These are phyloP conservation scores for Endoconidiophora polonica DNA, from an alignment of 2,329 filamentous ascomycete genomes.

Conservation along the genomic window DNA sequence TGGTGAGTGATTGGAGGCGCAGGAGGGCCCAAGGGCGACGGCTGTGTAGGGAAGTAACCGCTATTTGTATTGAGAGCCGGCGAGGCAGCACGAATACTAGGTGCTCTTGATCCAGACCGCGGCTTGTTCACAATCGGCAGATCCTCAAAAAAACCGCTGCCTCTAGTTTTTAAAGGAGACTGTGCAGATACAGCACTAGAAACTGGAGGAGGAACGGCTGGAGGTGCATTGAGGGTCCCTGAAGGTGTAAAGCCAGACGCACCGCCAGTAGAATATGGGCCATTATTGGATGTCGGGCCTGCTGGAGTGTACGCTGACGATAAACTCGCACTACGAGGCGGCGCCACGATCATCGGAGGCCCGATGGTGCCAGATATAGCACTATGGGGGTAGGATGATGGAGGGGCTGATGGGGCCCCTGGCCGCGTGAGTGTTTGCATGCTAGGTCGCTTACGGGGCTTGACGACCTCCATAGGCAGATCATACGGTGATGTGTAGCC, in stretches of 20 bases:
- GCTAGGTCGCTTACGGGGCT: conserved; percentile 48
- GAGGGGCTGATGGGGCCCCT: conserved; percentile 11
- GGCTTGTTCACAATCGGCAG: conserved; percentile 46
- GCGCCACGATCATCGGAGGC: conserved; percentile 27
- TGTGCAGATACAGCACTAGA: conserved; percentile 19
- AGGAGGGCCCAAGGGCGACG: conserved; percentile 17
- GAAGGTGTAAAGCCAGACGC: conserved; percentile 13
- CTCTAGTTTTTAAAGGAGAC: conserved; percentile 23
- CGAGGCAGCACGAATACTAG: conserved; percentile 26
- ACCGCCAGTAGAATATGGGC: neutral
- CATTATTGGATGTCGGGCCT: conserved; percentile 13
- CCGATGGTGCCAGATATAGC: conserved; percentile 22
- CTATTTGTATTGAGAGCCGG: conserved; percentile 21
- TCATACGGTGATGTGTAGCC: conserved; percentile 93
- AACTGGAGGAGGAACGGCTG: conserved; percentile 14
- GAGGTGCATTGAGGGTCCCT: conserved; percentile 12
- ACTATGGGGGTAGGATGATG: conserved; percentile 17
- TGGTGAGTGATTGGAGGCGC: conserved; percentile 1
- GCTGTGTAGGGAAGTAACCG: conserved; percentile 10
- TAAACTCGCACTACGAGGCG: conserved; percentile 48
- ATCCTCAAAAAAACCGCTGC: conserved; percentile 60
- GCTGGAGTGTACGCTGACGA: conserved; percentile 18
- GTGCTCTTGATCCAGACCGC: conserved; percentile 40
- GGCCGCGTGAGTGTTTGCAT: conserved; percentile 26
- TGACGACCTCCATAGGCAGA: conserved; percentile 73